Evolutionary conservation across 306 rosid species (phyloP), one percentile per base, ranked within the genome.

Genomic region (Dalbergia oliveri): DNA sequence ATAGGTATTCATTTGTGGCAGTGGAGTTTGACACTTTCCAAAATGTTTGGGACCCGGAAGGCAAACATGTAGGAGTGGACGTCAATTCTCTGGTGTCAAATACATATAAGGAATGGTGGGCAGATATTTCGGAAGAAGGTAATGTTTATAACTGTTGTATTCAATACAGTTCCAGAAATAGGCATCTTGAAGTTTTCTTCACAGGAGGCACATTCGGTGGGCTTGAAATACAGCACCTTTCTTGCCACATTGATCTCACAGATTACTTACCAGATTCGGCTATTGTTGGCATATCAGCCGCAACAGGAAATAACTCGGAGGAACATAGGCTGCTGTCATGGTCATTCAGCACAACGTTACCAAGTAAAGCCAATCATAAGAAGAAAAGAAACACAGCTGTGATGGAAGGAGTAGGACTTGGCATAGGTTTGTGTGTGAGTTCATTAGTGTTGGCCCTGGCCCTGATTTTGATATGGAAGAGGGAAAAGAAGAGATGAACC

Each of bases 11-110:
- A 8, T 89, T 87, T 76, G 83, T 87, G 16, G 92, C 86, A 0
- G 79, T 87, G 61, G 92, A 89, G 80, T 89, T 87, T 51, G 92
- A 87, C 60, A 87, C 86, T 63, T 73, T 5, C 45, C 34, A 31
- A 3, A 71, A 78, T 50, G 0, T 0, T 0, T 87, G 67, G 66
- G 90, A 87, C 57, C 87, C 84, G 1, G 31, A 13, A 6, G 66
- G 54, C 4, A 5, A 33, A 21, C 81, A 83, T 31, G 84, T 79
- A 12, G 87, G 81, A 1, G 37, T 83, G 12, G 54, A 73, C 60
- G 4, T 83, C 77, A 79, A 79, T 43, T 31, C 76, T 41, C 57
- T 73, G 87, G 6, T 4, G 0, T 83, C 87, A 18, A 33, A 14
- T 4, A 64, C 3, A 8, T 3, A 2, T 18, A 6, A 6, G 16